Evolutionary conservation across 225 moss, liverwort and hornwort genomes (phyloP).

Genomic region (Marchantia paleacea): DNA sequence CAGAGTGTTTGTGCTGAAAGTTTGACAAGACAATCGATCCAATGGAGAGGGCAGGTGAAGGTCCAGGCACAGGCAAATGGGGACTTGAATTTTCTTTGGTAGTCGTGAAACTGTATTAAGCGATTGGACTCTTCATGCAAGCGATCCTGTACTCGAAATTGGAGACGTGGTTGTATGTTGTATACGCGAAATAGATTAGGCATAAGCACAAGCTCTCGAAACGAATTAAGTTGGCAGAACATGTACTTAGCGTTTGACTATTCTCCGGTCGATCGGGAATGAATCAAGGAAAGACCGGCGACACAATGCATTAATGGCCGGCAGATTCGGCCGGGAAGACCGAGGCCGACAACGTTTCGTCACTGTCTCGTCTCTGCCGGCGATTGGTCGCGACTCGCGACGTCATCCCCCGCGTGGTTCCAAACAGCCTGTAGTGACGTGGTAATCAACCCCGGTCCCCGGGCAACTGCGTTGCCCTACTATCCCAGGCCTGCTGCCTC

Average conservation of each 20-base stretch:
- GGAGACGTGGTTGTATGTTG: too few species aligned
- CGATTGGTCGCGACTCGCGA: not conserved
- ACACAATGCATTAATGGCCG: not conserved
- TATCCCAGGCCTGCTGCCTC: not conserved
- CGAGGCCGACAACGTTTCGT: not conserved
- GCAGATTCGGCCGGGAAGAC: not conserved
- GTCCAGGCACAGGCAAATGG: too few species aligned
- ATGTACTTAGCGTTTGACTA: not conserved
- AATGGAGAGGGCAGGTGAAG: too few species aligned
- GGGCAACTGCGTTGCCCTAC: not conserved
- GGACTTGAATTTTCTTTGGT: too few species aligned
- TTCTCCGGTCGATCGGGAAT: not conserved
- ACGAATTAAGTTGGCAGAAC: too few species aligned
- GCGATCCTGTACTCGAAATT: too few species aligned
- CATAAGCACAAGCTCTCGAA: too few species aligned
- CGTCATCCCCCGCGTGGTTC: not conserved
- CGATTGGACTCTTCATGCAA: too few species aligned
- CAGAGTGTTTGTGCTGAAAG: too few species aligned
- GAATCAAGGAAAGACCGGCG: not conserved
- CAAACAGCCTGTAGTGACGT: not conserved
- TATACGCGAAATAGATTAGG: too few species aligned
- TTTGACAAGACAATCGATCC: too few species aligned
- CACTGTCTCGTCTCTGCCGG: conserved; percentile 1
- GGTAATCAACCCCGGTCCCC: not conserved
- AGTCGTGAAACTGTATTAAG: too few species aligned